Evolutionary conservation across 176 grass and related monocot genomes (phyloP).

Genomic region (Luzula sylvatica): DNA sequence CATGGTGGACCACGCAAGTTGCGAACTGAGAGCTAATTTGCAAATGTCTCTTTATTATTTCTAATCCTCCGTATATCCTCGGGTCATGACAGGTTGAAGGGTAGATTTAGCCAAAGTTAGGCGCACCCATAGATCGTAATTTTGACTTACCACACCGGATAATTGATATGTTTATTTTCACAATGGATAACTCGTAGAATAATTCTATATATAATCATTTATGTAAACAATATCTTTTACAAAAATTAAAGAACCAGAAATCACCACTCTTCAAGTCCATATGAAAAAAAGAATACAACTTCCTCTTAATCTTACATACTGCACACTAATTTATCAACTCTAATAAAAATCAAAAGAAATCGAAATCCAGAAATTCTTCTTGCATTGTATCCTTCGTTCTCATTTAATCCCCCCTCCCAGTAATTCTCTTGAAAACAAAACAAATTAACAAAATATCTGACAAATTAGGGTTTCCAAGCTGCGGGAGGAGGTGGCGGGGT

Average conservation of each 20-base stretch:
- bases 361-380: too few species aligned
- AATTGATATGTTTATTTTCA: too few species aligned
- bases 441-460: conserved; percentile 14
- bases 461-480: conserved; percentile 66
- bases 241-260: conserved; percentile 62
- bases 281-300: conserved; percentile 30
- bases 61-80: too few species aligned
- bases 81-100: too few species aligned
- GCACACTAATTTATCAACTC: conserved; percentile 50
- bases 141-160: too few species aligned
- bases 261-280: conserved; percentile 29
- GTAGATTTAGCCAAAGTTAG: too few species aligned
- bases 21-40: too few species aligned
- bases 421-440: conserved; percentile 2
- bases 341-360: conserved; percentile 25
- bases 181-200: too few species aligned
- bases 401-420: conserved; percentile 28
- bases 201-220: conserved; percentile 49
- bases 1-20: too few species aligned
- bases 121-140: too few species aligned
- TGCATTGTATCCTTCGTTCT: not conserved
- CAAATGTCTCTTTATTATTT: too few species aligned
- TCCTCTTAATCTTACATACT: conserved; percentile 41
- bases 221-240: conserved; percentile 56
- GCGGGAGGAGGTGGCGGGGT: conserved; percentile 63